These are phyloP conservation scores for Phyllosticta citrichinensis DNA, from an alignment of 2,329 filamentous ascomycete species.

Conservation along the genomic window DNA sequence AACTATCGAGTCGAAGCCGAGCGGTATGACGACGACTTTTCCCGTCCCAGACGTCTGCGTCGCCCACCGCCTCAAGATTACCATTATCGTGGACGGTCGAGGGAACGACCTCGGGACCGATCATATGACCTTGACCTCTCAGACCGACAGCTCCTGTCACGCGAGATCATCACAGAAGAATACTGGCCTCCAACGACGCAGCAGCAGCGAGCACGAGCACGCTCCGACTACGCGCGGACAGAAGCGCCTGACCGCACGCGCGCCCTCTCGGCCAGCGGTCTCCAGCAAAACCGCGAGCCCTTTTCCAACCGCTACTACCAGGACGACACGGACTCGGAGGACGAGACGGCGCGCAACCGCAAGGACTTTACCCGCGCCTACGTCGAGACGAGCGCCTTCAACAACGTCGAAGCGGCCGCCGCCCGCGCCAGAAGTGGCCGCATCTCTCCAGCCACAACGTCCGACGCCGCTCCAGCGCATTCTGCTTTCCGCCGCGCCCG, in stretches of 20 bases:
- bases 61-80: not conserved
- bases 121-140: not conserved
- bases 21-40: not conserved
- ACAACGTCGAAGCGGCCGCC: conserved; percentile 1
- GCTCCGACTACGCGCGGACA: not conserved
- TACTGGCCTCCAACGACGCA: not conserved
- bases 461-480: not conserved
- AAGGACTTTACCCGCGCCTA: conserved; percentile 7
- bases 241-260: not conserved
- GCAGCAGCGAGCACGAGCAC: not conserved
- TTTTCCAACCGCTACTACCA: conserved; percentile 1
- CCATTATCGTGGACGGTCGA: not conserved
- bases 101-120: not conserved
- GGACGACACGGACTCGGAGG: conserved; percentile 6
- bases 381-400: conserved; percentile 8
- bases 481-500: not conserved
- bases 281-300: conserved; percentile 2
- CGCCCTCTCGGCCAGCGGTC: conserved; percentile 5
- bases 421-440: not conserved
- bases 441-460: not conserved
- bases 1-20: not conserved
- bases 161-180: not conserved
- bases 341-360: conserved; percentile 3
- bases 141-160: not conserved
- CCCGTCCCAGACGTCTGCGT: not conserved